Conservation (phyloP, 2,329 filamentous ascomycete species). For the Cordyceps pruinosa region DNA sequence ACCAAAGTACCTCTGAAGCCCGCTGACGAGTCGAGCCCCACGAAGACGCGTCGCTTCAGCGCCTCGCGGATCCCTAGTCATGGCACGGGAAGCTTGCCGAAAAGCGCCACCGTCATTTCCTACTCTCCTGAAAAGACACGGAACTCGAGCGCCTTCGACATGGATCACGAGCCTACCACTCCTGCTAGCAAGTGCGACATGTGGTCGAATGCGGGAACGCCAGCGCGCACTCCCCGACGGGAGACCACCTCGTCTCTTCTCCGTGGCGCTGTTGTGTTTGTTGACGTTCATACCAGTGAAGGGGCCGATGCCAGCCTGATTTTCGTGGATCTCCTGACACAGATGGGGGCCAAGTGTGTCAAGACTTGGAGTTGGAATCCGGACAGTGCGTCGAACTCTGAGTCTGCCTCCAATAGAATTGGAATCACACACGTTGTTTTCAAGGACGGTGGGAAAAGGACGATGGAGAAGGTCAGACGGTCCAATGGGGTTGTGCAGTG, state of each 20-base stretch:
- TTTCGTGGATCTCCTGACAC: constrained; percentile 69
- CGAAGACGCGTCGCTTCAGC: constrained; percentile 45
- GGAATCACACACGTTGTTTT: constrained; percentile 85
- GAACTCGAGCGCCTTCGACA: constrained; percentile 12
- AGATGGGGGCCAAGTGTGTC: constrained; percentile 76
- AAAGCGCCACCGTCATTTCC: constrained; percentile 47
- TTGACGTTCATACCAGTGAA: constrained; percentile 77
- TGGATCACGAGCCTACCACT: constrained; percentile 19
- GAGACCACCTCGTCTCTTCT: constrained; percentile 50
- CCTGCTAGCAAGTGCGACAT: constrained; percentile 37
- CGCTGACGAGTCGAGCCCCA: constrained; percentile 48
- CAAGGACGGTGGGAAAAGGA: constrained; percentile 77
- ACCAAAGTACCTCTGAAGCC: constrained; percentile 71
- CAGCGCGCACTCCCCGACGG: constrained; percentile 48
- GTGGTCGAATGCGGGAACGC: constrained; percentile 50
- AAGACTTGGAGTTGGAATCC: constrained; percentile 72
- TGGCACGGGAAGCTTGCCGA: constrained; percentile 33
- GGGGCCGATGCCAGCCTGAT: constrained; percentile 75
- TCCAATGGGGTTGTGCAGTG: constrained; percentile 71
- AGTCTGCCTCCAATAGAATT: constrained; percentile 43
- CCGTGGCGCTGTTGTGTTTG: constrained; percentile 68
- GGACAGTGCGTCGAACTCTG: constrained; percentile 26
- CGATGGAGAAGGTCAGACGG: constrained; percentile 71
- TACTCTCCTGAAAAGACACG: constrained; percentile 40
- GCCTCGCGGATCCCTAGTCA: constrained; percentile 40